Conservation (phyloP, 2,329 filamentous ascomycete genomes). For the Alternaria infectoria region DNA sequence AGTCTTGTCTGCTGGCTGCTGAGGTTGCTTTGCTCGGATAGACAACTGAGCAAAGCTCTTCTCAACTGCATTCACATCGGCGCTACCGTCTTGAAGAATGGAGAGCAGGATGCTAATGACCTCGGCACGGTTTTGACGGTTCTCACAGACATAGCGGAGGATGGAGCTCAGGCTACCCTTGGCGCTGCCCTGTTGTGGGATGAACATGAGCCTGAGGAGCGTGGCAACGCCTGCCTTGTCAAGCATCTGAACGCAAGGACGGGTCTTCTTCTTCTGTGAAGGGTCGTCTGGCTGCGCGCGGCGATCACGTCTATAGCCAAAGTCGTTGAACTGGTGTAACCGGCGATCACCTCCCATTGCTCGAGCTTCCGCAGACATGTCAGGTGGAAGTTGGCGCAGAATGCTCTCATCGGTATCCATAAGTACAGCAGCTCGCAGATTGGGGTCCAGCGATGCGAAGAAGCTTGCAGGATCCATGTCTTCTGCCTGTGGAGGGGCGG, state of each 20-base stretch:
- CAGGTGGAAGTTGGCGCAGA: constrained; percentile 80
- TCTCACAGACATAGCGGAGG: constrained; percentile 90
- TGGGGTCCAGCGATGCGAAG: constrained; percentile 84
- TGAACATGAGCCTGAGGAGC: constrained; percentile 97
- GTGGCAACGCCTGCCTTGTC: constrained; percentile 96
- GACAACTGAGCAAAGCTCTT: constrained; percentile 94
- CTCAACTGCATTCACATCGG: constrained; percentile 91
- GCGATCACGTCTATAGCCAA: constrained; percentile 42
- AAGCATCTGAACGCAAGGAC: constrained; percentile 91
- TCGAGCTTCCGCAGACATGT: constrained; percentile 85
- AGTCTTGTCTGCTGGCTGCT: constrained; percentile 70
- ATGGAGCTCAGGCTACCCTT: constrained; percentile 85
- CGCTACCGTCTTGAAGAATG: constrained; percentile 93
- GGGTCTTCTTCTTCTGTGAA: constrained; percentile 68
- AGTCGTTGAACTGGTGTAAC: constrained; percentile 59
- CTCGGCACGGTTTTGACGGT: constrained; percentile 93
- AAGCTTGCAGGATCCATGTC: constrained; percentile 96
- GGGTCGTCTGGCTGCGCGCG: constrained; percentile 53
- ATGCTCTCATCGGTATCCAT: constrained; percentile 91
- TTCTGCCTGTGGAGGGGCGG: constrained; percentile 52
- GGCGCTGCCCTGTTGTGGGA: constrained; percentile 86
- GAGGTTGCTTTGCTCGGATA: constrained; percentile 82
- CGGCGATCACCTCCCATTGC: constrained; percentile 65
- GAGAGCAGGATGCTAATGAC: constrained; percentile 91
- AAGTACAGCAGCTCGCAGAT: constrained; percentile 82